Percentiles rank a stretch among this genome's conserved stretches.
phyloP scores from a whole-genome alignment of 345 rosid genomes.

The Boechera retrofracta region DNA sequence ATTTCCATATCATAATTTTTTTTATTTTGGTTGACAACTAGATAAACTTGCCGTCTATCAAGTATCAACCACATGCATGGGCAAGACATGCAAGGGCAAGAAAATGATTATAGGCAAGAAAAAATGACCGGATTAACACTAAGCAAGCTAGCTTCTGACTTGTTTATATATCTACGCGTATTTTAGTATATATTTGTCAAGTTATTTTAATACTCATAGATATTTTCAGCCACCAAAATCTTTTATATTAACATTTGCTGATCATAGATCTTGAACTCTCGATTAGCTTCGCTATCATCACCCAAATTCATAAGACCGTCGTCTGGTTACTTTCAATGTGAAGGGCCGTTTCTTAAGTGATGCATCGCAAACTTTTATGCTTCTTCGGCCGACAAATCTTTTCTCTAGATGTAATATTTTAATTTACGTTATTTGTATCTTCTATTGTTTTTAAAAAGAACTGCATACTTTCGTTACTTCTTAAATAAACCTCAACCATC shows the following conservation, averaged over 20 bases:
- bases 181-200: background rate
- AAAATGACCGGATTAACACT: background rate
- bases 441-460: background rate
- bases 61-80: background rate
- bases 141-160: background rate
- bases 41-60: background rate
- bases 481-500: background rate
- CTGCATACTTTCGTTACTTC: background rate
- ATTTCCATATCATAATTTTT: background rate
- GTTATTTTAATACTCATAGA: background rate
- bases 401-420: background rate
- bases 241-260: background rate
- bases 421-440: background rate
- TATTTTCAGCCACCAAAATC: background rate
- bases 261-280: background rate
- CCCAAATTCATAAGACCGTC: background rate
- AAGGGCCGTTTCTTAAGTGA: background rate
- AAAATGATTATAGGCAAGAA: background rate
- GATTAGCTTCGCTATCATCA: background rate
- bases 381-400: background rate
- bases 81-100: background rate
- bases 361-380: background rate
- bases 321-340: background rate
- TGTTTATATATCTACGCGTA: background rate
- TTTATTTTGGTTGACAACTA: background rate